These are phyloP conservation scores for Fagus crenata DNA, from an alignment of 306 rosid species.

Conservation along the genomic window DNA sequence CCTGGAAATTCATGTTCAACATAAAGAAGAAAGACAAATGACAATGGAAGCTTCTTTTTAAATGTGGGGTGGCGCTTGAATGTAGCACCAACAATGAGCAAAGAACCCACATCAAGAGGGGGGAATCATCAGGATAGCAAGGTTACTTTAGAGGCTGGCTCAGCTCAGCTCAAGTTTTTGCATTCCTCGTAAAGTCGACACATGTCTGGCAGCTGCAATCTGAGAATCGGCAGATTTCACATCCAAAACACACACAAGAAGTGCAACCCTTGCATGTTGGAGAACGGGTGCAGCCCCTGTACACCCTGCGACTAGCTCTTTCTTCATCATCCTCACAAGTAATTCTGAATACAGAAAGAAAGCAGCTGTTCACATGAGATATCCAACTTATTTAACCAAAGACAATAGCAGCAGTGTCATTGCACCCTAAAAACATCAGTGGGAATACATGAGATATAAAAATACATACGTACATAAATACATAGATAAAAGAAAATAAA, in stretches of 20 bases:
- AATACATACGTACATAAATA: background rate
- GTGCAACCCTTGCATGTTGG: conserved; percentile 96
- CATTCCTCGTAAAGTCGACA: conserved; percentile 84
- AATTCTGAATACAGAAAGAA: conserved; percentile 43
- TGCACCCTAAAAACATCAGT: background rate
- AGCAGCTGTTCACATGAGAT: background rate
- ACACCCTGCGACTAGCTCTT: conserved; percentile 82
- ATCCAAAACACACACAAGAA: conserved; percentile 93
- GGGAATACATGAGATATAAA: background rate
- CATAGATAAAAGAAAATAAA: no score
- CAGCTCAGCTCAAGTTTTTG: conserved; percentile 42
- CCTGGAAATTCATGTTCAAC: conserved; percentile 29
- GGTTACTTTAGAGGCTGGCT: background rate
- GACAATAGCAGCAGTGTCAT: background rate
- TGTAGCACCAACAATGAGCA: conserved; percentile 15
- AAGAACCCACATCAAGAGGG: conserved; percentile 25
- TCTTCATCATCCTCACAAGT: conserved; percentile 91
- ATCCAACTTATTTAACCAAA: background rate
- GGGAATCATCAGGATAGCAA: background rate
- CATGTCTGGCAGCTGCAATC: conserved; percentile 98
- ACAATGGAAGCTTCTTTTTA: conserved; percentile 9
- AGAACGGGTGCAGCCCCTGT: conserved; percentile 76
- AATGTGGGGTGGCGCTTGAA: conserved; percentile 16
- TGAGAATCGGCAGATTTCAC: conserved; percentile 84
- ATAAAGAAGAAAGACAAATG: conserved; percentile 18